Base-by-base conservation (phyloP, 2,329 filamentous ascomycete species). In the Clarireedia homoeocarpa region DNA sequence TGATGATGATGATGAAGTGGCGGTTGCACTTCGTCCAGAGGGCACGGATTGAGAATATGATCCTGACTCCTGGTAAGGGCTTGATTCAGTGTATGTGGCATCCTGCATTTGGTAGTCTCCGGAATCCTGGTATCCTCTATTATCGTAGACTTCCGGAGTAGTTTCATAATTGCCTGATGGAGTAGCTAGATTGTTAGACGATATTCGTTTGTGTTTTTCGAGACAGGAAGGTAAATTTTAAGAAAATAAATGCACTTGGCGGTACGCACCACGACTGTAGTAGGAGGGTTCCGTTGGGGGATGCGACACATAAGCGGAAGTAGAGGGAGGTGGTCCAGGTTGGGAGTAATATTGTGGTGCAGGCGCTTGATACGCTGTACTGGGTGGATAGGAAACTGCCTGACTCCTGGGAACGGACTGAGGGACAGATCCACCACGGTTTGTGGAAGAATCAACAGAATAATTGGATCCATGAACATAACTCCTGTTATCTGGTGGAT, bases 241-340 rank as follows among this genome's bases (percentile, higher is more conserved):
- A 50, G 59, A 59, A 59, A 59, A 52, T 39, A 26, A 15, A 58
- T 57, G 60, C 51, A 55, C 58, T 57, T 68, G 55, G 63, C 58
- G 61, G 72, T 79, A 84, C 77, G 77, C 77, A 80, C 81, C 80
- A 75, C 81, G 81, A 73, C 79, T 79, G 23, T 46, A 50, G 63
- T 78, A 81, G 61, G 77, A 76, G 47, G 79, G 72, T 68, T 82
- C 80, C 67, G 73, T 45, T 50, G 46, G 68, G 58, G 77, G 73
- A 65, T 78, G 77, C 24, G 62, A 55, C 5, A 62, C 27, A 62
- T 65, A 66, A 62, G 69, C 64, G 59, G 73, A 73, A 38, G 71
- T 66, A 58, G 65, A 65, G 51, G 66, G 62, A 36, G 58, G 34
- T 42, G 59, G 65, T 65, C 58, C 73, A 69, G 63, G 69, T 70